These are phyloP conservation scores for Sicyos baderoa DNA, from an alignment of 306 rosid genomes.

Conservation along the genomic window DNA sequence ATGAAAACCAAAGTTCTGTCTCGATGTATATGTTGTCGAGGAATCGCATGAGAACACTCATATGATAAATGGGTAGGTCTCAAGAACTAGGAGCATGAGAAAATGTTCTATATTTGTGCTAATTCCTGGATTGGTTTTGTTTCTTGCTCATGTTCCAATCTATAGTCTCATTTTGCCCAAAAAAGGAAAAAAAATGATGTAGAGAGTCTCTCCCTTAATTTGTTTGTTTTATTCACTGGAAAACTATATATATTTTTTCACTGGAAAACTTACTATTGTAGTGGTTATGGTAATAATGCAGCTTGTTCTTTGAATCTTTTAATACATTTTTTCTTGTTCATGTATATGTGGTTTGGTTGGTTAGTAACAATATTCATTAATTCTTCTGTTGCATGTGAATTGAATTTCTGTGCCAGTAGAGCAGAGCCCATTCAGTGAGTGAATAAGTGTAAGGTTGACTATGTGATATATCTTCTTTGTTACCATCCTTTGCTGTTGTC, in stretches of 20 bases:
- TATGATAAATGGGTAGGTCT: too few species aligned
- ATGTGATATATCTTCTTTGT: background rate
- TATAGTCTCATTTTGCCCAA: background rate
- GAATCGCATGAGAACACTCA: background rate
- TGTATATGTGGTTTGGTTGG: background rate
- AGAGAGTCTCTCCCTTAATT: background rate
- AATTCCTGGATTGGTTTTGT: slow-evolving; percentile 9
- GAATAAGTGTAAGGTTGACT: background rate
- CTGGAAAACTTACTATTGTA: background rate
- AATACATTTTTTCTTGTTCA: background rate
- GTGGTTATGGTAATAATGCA: background rate
- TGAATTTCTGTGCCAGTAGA: too few species aligned
- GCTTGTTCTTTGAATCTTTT: background rate
- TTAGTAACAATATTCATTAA: background rate
- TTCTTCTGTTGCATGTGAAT: background rate
- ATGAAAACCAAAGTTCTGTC: background rate
- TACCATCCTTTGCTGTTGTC: background rate
- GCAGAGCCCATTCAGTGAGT: background rate
- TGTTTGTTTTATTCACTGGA: background rate
- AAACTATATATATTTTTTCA: background rate
- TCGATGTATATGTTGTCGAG: background rate
- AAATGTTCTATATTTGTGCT: slow-evolving; percentile 10
- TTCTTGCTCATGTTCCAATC: background rate
- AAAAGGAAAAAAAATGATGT: background rate
- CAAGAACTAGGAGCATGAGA: slow-evolving; percentile 4